A percentile compares a stretch with the other conserved stretches of the same genome.
phyloP scores from a whole-genome alignment of 176 grass and related monocot genomes.

The Raddia distichophylla region DNA sequence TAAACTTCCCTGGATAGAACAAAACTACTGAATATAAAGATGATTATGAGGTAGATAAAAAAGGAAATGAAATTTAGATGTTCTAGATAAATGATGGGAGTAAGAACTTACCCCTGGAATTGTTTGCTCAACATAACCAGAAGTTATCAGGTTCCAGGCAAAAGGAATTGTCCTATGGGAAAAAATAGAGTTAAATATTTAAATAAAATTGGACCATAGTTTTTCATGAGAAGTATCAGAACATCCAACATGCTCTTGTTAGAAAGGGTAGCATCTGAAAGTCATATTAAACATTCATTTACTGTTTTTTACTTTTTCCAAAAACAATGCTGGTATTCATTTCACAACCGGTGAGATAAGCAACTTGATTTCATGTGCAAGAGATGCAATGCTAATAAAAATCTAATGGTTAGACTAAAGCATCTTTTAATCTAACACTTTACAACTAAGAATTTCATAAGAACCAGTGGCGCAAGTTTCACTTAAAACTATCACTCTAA shows the following conservation, averaged over 20 bases:
- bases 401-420: constrained; percentile 5
- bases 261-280: background rate
- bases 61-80: background rate
- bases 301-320: constrained; percentile 14
- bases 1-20: background rate
- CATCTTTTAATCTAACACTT: background rate
- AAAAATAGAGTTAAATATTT: constrained; percentile 16
- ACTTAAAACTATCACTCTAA: background rate
- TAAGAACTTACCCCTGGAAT: constrained; percentile 74
- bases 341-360: background rate
- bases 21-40: background rate
- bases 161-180: constrained; percentile 86
- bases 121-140: constrained; percentile 93
- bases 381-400: constrained; percentile 21
- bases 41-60: background rate
- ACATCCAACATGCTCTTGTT: background rate
- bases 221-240: constrained; percentile 3
- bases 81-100: constrained; percentile 10
- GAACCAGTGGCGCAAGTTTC: background rate
- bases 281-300: background rate
- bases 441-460: background rate
- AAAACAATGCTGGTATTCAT: background rate
- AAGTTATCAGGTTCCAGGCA: constrained; percentile 93
- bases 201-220: constrained; percentile 4
- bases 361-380: background rate